phyloP scores from a whole-genome alignment of 768 basidiomycete species.

The Amanita subjunquillea region DNA sequence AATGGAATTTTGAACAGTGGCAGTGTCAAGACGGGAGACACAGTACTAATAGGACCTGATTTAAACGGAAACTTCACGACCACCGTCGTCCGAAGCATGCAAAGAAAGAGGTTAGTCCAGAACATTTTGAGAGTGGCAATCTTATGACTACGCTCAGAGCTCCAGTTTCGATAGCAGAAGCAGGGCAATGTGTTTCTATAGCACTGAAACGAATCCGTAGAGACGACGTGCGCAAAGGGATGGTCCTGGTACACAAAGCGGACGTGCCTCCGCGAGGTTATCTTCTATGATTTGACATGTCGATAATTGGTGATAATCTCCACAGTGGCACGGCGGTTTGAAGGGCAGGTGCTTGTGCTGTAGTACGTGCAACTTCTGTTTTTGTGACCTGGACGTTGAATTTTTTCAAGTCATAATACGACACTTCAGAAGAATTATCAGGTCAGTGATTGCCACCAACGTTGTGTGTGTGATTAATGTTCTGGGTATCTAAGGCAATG shows the following conservation, averaged over 20 bases:
- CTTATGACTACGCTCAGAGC: constrained; percentile 34
- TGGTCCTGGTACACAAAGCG: constrained; percentile 81
- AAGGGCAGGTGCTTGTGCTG: constrained; percentile 88
- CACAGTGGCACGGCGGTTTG: constrained; percentile 72
- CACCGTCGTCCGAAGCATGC: constrained; percentile 82
- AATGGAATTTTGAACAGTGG: constrained; percentile 80
- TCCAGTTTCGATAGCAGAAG: constrained; percentile 76
- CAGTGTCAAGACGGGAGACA: constrained; percentile 66
- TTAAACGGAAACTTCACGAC: constrained; percentile 80
- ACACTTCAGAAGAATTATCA: constrained; percentile 91
- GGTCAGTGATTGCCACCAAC: constrained; percentile 24
- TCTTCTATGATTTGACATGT: background rate
- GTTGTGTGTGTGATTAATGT: background rate
- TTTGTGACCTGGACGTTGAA: background rate
- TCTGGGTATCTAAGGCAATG: constrained; percentile 51
- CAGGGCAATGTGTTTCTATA: constrained; percentile 91
- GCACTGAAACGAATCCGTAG: constrained; percentile 85
- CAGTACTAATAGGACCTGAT: constrained; percentile 84
- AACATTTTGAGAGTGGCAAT: background rate
- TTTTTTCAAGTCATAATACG: constrained; percentile 63
- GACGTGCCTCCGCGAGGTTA: constrained; percentile 71
- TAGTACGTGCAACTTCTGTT: constrained; percentile 47
- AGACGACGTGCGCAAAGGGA: constrained; percentile 81
- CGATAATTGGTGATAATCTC: background rate
- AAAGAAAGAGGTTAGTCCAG: constrained; percentile 70